Base-by-base conservation (phyloP, 306 rosid genomes). In the Cucurbita ficifolia region DNA sequence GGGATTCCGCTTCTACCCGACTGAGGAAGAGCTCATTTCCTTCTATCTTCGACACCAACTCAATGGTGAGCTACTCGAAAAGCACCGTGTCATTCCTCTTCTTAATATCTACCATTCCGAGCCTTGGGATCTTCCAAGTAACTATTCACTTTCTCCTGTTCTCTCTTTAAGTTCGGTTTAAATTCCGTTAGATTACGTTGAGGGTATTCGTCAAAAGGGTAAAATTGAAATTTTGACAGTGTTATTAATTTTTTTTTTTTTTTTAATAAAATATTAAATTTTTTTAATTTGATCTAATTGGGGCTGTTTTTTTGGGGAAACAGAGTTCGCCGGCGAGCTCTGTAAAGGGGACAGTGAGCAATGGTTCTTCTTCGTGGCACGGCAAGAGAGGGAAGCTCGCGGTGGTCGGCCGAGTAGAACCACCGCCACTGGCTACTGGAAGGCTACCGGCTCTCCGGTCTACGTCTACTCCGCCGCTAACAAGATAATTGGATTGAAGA, bases 401-500 rank as follows among this genome's bases (percentile, higher is more conserved):
- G 98, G 98, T 56, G 96, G 96, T 4, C 85, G 96, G 51, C 96
- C 96, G 1, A 88, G 76, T 73, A 81, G 96, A 77, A 90, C 90
- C 45, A 92, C 98, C 0, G 84, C 72, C 22, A 63, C 84, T 19
- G 98, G 98, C 8, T 92, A 90, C 61, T 92, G 98, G 98, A 92
- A 92, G 57, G 96, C 98, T 4, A 92, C 98, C 0, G 98, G 96
- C 4, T 88, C 98, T 3, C 91, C 96, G 13, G 86, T 90, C 6
- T 83, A 87, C 40, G 96, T 92, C 8, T 92, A 85, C 86, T 92
- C 98, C 21, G 77, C 86, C 8, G 84, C 80, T 19, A 88, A 77
- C 55, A 75, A 50, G 43, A 82, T 81, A 50, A 90, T 92, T 52
- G 98, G 96, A 16, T 70, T 87, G 22, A 92, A 88, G 86, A 92